Percentiles rank a stretch among this genome's conserved stretches.
phyloP scores from a whole-genome alignment of 345 rosid genomes.

The Psidium guajava region DNA sequence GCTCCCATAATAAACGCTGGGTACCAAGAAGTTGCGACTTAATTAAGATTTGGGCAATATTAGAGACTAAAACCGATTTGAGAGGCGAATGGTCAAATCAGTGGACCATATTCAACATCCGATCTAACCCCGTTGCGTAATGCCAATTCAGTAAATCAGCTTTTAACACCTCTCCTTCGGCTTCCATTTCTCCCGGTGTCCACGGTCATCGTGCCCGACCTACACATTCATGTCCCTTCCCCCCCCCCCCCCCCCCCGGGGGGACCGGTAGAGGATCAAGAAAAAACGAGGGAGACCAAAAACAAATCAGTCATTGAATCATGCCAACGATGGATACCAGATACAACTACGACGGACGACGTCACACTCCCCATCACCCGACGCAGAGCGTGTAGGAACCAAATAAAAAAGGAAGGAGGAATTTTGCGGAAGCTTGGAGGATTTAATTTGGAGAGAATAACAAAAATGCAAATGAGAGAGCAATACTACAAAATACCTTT shows the following conservation, averaged over 20 bases:
- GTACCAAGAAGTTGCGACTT: not conserved
- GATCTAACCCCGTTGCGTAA: not conserved
- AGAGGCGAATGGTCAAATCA: not conserved
- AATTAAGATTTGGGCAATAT: not conserved
- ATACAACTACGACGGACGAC: not conserved
- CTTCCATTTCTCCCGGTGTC: not conserved
- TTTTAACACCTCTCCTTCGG: not conserved
- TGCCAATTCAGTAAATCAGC: not conserved
- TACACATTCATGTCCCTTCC: not conserved
- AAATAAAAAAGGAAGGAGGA: too few species aligned
- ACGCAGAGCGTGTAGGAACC: not conserved
- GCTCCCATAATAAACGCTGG: too few species aligned
- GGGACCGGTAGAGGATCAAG: fast-evolving
- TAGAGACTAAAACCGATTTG: not conserved
- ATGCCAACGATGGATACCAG: not conserved
- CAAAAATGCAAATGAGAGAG: too few species aligned
- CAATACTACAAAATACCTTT: too few species aligned
- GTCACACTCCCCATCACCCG: not conserved
- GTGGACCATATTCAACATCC: not conserved
- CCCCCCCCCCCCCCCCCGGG: not conserved
- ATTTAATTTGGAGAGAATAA: too few species aligned
- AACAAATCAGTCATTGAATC: not conserved
- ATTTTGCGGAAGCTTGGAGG: too few species aligned
- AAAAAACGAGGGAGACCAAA: not conserved
- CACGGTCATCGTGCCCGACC: not conserved